Evolutionary conservation across 306 rosid species (phyloP).

Genomic region (Fagus crenata): DNA sequence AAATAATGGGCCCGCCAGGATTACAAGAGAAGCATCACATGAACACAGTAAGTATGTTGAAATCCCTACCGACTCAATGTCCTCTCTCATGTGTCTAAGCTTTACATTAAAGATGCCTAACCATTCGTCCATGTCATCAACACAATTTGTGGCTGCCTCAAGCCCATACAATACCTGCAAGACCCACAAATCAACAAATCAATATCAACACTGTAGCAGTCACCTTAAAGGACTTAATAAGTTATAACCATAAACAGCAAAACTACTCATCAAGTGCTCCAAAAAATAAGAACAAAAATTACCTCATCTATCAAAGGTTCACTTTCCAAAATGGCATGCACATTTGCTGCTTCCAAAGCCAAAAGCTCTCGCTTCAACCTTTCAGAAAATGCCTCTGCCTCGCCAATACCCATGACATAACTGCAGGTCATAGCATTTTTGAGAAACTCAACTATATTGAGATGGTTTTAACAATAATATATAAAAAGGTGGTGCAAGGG

Average conservation of each 20-base stretch:
- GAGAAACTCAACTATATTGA: constrained; percentile 17
- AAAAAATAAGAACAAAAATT: background rate
- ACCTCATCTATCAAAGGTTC: constrained; percentile 93
- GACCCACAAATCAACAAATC: constrained; percentile 26
- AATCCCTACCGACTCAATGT: constrained; percentile 82
- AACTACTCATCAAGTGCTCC: background rate
- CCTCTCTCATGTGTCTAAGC: constrained; percentile 99
- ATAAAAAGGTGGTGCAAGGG: background rate
- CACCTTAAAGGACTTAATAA: background rate
- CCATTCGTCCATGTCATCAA: constrained; percentile 97
- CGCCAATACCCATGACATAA: constrained; percentile 94
- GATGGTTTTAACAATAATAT: constrained; percentile 1
- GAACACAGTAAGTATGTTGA: constrained; percentile 20
- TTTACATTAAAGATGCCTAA: constrained; percentile 90
- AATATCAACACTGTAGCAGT: background rate
- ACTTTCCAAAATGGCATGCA: constrained; percentile 92
- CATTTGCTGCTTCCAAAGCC: constrained; percentile 99
- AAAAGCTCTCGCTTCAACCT: constrained; percentile 93
- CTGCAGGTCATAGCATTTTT: constrained; percentile 51
- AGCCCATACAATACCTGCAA: constrained; percentile 81
- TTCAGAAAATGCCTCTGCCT: constrained; percentile 97
- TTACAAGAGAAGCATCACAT: constrained; percentile 9
- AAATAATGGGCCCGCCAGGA: constrained; percentile 29
- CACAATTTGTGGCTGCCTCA: constrained; percentile 76
- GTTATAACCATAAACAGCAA: background rate